Evolutionary conservation across 2,329 filamentous ascomycete species (phyloP), one percentile per base, ranked within the genome.

Genomic region (Xylariaceae sp.): DNA sequence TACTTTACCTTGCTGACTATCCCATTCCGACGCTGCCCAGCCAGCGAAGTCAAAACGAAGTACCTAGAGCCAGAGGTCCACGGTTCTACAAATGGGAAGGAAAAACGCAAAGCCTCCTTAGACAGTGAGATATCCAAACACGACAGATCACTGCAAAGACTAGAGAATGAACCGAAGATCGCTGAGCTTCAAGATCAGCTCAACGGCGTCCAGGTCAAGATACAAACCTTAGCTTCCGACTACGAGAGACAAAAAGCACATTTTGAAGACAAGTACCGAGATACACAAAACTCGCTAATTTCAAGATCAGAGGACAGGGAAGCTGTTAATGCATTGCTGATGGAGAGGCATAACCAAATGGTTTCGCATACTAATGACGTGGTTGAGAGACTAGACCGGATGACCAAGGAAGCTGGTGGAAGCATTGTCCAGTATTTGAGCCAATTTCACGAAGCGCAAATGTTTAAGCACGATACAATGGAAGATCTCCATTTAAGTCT

Each of bases 111-210:
- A n/a, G n/a, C n/a, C n/a, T n/a, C n/a, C n/a, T n/a, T n/a, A n/a
- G n/a, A n/a, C n/a, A n/a, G n/a, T n/a, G n/a, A n/a, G 33, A 36
- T 7, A 36, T 29, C 14, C 25, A 14, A 40, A 16, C 17, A 21
- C 3, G 29, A 3, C n/a, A n/a, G 6, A 7, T 20, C 16, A 6
- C 40, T 20, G 37, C 37, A 14, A 16, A 37, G 22, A 11, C 23
- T 14, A 21, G 22, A 45, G 27, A 39, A 16, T 11, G 17, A 34
- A 25, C 4, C 14, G 16, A 40, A 27, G 11, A 40, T 35, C 10
- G 4, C 36, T 14, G 25, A 39, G 20, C 37, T 50, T 37, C 44
- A 50, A 22, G 33, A 23, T 12, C 39, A 45, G 21, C 33, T 50
- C 5, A 38, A 48, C 12, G 40, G 42, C 27, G 44, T 41, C 3